Evolutionary conservation across 495 filamentous ascomycete species (phyloP), one percentile per base, ranked within the genome.

Genomic region (Chaetomium cochliodes): DNA sequence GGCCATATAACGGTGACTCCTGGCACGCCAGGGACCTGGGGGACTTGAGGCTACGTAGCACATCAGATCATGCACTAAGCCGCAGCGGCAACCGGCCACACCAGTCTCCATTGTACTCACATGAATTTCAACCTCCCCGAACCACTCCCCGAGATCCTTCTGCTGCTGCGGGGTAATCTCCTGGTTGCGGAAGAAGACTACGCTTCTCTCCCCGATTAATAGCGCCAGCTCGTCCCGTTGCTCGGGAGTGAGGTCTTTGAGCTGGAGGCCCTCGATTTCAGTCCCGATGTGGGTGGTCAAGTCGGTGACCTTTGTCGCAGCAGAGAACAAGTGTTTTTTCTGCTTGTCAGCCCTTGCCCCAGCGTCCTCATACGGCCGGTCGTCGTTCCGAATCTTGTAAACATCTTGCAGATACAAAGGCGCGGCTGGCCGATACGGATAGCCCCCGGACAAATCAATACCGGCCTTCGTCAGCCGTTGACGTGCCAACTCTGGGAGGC

Each of bases 171-270:
- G 87, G 8, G 81, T 79, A 50, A 92, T 77, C 60, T 90, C 87
- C 68, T 92, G 89, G 65, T 90, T 80, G 6, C 89, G 80, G 77
- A 91, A 88, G 74, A 92, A 91, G 39, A 91, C 88, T 13, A 92
- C 88, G 61, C 87, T 88, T 33, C 89, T 77, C 72, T 90, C 87
- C 3, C 89, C 87, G 64, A 91, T 87, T 59, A 91, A 73, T 30
- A 91, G 75, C 0, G 83, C 88, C n/a, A 91, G 75, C 68, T 91
- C 89, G 70, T 90, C 88, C 59, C 80, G 86, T 62, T 90, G 87
- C 72, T 86, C 81, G 52, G 84, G 77, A 0, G 84, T 88, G 41
- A 90, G 75, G 60, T 90, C 87, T 61, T 88, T 90, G 28, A 90
- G 73, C 57, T 91, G 87, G 11, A 90, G 67, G 0, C 87, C 88